Percentiles rank a stretch among this genome's conserved stretches.
phyloP scores from a whole-genome alignment of 495 filamentous ascomycete genomes.

The Trypethelium eluteriae region DNA sequence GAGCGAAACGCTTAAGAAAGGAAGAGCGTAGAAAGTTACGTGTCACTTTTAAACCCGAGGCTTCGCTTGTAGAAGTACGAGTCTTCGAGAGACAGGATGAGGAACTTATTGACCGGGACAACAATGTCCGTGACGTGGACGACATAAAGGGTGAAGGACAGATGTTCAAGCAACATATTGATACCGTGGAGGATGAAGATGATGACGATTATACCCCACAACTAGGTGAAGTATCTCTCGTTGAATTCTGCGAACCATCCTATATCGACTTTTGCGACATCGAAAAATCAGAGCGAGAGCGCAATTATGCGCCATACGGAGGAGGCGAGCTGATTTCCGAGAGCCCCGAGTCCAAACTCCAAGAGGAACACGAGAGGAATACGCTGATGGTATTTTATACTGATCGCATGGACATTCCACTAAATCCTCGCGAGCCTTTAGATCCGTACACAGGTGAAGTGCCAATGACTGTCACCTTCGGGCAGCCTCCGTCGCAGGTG shows the following conservation, averaged over 20 bases:
- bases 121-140: slow-evolving; percentile 57
- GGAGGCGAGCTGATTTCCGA: slow-evolving; percentile 48
- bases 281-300: slow-evolving; percentile 43
- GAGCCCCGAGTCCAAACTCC: slow-evolving; percentile 59
- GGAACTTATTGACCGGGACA: slow-evolving; percentile 61
- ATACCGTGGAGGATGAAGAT: slow-evolving; percentile 55
- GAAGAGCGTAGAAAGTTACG: slow-evolving; percentile 65
- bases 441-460: slow-evolving; percentile 35
- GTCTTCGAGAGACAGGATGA: slow-evolving; percentile 76
- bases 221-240: slow-evolving; percentile 41
- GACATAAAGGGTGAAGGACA: slow-evolving; percentile 72
- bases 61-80: slow-evolving; percentile 61
- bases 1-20: slow-evolving; percentile 64
- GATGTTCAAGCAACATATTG: slow-evolving; percentile 66
- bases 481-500: slow-evolving; percentile 38
- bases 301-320: slow-evolving; percentile 56
- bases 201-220: slow-evolving; percentile 49
- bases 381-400: slow-evolving; percentile 80
- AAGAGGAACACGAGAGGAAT: slow-evolving; percentile 63
- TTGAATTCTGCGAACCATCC: slow-evolving; percentile 40
- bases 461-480: slow-evolving; percentile 40
- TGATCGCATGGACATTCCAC: slow-evolving; percentile 63
- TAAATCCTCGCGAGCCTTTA: slow-evolving; percentile 65
- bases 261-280: slow-evolving; percentile 52
- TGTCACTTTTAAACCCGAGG: slow-evolving; percentile 65